phyloP scores from a whole-genome alignment of 352 stramenopile genomes.

The Globisporangium cederbergense region DNA sequence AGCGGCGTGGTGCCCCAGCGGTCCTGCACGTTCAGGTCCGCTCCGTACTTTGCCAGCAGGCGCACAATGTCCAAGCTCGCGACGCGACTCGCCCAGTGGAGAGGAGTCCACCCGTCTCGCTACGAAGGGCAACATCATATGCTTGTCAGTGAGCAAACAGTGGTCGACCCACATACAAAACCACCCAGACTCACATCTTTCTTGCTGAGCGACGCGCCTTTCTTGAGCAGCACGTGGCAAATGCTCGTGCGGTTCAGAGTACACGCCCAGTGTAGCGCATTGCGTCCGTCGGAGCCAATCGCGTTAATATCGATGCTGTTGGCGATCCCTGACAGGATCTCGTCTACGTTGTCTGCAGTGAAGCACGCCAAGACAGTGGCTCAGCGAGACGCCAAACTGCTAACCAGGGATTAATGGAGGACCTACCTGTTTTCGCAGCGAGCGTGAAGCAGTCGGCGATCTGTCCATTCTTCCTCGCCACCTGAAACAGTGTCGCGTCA shows the following conservation, averaged over 20 bases:
- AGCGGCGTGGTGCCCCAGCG: constrained; percentile 73
- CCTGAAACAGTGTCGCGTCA: constrained; percentile 17
- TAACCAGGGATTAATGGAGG: background rate
- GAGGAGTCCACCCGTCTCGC: constrained; percentile 69
- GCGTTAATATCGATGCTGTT: constrained; percentile 74
- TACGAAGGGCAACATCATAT: constrained; percentile 14
- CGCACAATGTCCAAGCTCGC: constrained; percentile 72
- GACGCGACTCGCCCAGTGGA: constrained; percentile 79
- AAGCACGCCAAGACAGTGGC: background rate
- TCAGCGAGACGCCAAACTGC: background rate
- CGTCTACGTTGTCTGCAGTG: constrained; percentile 61
- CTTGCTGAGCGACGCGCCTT: constrained; percentile 68
- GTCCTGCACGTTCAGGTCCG: constrained; percentile 71
- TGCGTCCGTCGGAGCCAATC: constrained; percentile 72
- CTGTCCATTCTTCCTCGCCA: constrained; percentile 30
- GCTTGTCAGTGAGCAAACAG: background rate
- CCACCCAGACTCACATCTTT: constrained; percentile 48
- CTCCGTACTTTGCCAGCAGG: constrained; percentile 72
- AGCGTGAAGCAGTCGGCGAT: constrained; percentile 74
- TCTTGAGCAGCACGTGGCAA: constrained; percentile 80
- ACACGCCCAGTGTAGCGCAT: constrained; percentile 77
- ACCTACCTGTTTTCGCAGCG: constrained; percentile 56
- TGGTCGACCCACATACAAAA: background rate
- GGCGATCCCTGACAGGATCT: constrained; percentile 62
- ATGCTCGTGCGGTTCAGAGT: constrained; percentile 74